Percentiles rank a stretch among this genome's conserved stretches.
phyloP scores from a whole-genome alignment of 2,329 filamentous ascomycete genomes.

The Dothiorella sarmentorum region DNA sequence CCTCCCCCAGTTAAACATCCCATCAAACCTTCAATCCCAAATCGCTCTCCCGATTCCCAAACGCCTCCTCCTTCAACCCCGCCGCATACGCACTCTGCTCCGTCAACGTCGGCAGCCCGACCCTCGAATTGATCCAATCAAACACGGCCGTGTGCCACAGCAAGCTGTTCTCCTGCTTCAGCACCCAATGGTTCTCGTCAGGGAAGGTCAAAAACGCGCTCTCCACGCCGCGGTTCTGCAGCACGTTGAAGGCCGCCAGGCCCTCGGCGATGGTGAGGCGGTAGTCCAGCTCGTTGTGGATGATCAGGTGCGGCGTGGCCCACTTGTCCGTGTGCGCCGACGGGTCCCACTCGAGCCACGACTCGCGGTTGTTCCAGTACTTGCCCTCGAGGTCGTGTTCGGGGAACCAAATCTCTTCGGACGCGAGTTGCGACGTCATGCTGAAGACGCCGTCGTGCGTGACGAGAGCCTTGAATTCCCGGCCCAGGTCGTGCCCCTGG shows the following conservation, averaged over 20 bases:
- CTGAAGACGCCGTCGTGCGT: constrained; percentile 86
- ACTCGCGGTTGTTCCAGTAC: constrained; percentile 39
- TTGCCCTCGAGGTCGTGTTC: constrained; percentile 42
- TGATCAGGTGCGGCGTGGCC: constrained; percentile 82
- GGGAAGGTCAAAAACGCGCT: constrained; percentile 80
- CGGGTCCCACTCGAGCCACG: constrained; percentile 59
- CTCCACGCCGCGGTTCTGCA: constrained; percentile 71
- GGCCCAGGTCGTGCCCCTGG: constrained; percentile 77
- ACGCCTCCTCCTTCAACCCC: constrained; percentile 3
- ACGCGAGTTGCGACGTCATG: constrained; percentile 47
- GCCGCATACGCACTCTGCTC: constrained; percentile 23
- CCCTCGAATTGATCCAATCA: constrained; percentile 66
- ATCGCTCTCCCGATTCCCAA: constrained; percentile 11
- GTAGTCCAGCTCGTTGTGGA: constrained; percentile 90
- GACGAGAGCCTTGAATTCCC: constrained; percentile 82
- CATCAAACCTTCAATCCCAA: constrained; percentile 3
- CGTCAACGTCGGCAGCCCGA: constrained; percentile 48
- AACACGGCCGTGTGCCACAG: constrained; percentile 87
- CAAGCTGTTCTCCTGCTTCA: constrained; percentile 87
- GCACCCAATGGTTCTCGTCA: constrained; percentile 72
- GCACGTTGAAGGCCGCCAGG: constrained; percentile 77
- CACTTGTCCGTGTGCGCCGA: constrained; percentile 61
- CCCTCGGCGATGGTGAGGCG: constrained; percentile 82
- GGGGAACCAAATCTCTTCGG: constrained; percentile 53
- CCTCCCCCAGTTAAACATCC: too few species aligned